Evolutionary conservation across 257 asterid genomes (phyloP).

Genomic region (Gentiana dahurica): DNA sequence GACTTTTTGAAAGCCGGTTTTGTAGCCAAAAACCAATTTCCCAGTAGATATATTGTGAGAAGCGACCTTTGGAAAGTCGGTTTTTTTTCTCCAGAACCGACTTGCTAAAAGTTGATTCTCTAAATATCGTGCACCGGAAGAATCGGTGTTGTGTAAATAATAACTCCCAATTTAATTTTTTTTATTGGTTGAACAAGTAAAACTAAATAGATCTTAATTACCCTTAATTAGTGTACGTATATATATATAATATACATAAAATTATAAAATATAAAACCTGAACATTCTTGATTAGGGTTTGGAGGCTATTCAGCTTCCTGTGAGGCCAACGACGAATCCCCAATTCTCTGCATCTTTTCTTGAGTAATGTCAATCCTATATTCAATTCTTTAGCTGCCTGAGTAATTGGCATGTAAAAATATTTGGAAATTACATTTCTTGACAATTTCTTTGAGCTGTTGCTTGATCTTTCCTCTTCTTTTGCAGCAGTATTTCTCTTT

Average conservation of each 20-base stretch:
- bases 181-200: not conserved
- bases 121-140: no score
- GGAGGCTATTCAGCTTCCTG: constrained; percentile 73
- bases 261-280: constrained; percentile 25
- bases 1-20: no score
- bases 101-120: no score
- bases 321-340: constrained; percentile 92
- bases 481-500: not conserved
- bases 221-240: not conserved
- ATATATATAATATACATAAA: no score
- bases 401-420: constrained; percentile 75
- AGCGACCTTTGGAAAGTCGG: no score
- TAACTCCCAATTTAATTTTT: not conserved
- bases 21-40: no score
- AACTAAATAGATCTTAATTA: not conserved
- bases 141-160: not conserved
- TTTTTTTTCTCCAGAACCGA: no score
- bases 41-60: no score
- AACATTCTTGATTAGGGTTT: constrained; percentile 77
- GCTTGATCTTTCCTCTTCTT: constrained; percentile 7
- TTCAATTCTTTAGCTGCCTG: constrained; percentile 72
- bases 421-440: constrained; percentile 33
- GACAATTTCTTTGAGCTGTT: constrained; percentile 10
- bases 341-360: constrained; percentile 78
- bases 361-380: constrained; percentile 69